Percentiles rank a stretch among this genome's conserved stretches.
phyloP scores from a whole-genome alignment of 768 basidiomycete species.

The Cystobasidium tubakii region DNA sequence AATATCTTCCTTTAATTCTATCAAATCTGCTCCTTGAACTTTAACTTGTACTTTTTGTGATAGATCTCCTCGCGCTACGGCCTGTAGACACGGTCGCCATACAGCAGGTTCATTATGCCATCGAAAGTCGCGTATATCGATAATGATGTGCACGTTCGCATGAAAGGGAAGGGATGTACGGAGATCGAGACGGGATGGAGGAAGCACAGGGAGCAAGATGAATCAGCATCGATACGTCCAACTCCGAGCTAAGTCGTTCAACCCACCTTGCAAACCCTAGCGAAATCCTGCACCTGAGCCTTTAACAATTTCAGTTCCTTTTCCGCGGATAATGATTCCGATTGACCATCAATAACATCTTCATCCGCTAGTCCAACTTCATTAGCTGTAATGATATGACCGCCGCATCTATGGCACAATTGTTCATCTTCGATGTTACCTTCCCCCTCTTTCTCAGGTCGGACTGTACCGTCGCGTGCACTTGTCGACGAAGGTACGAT shows the following conservation, averaged over 20 bases:
- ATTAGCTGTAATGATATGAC: not conserved
- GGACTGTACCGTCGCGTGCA: not conserved
- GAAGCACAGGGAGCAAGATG: too few species aligned
- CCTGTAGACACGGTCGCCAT: too few species aligned
- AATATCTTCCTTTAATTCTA: constrained; percentile 71
- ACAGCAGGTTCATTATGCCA: too few species aligned
- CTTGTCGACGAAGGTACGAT: not conserved
- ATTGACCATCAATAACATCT: constrained; percentile 21
- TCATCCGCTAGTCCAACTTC: constrained; percentile 6
- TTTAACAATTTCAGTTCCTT: constrained; percentile 73
- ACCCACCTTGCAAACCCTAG: constrained; percentile 63
- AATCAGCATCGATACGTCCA: too few species aligned
- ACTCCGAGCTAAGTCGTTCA: too few species aligned
- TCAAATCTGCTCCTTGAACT: constrained; percentile 72
- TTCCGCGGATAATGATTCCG: constrained; percentile 27
- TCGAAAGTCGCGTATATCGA: too few species aligned
- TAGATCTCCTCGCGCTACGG: constrained; percentile 68
- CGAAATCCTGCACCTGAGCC: constrained; percentile 76
- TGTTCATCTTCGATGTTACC: not conserved
- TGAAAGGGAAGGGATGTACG: too few species aligned
- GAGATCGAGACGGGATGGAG: too few species aligned
- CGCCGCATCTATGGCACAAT: not conserved
- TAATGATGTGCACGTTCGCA: too few species aligned
- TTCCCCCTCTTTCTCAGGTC: not conserved
- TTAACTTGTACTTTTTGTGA: constrained; percentile 73